Evolutionary conservation across 2,329 filamentous ascomycete genomes (phyloP), one percentile per base, ranked within the genome.

Genomic region (Epicoccum nigrum): DNA sequence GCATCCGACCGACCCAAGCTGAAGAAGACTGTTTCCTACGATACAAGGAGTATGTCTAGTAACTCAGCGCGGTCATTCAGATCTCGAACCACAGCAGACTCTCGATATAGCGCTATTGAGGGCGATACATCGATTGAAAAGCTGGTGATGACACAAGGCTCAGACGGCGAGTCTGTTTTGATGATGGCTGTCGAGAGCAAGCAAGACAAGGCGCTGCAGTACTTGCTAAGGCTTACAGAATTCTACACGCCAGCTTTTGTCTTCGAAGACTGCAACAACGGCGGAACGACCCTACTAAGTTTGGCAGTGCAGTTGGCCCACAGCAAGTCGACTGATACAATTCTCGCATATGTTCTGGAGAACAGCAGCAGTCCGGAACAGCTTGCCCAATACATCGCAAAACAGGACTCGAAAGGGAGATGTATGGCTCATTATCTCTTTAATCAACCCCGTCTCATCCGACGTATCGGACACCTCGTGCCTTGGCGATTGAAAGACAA

Each of bases 401-500:
- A 83, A 54, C 88, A 93, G 64, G 94, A 99, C 67, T 85, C 83
- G 30, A 88, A 92, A 78, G 94, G 93, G 17, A 86, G 94, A 62
- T 96, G 92, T 55, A 84, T 90, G 44, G 94, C 88, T n/a, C 94
- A 99, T 73, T 99, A 99, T 71, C 81, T 99, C 13, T 99, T 99
- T 76, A 89, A 96, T 67, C 87, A 90, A 7, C 94, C 94, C 2
- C 81, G 83, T 45, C 79, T 99, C 16, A 94, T 99, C 60, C 77
- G 80, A 35, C 82, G 83, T 46, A 87, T 97, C 54, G 92, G 92
- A 2, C 81, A 83, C 53, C 76, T 93, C 59, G 79, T 99, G 45
- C 89, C 91, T 7, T 99, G 94, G 94, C 84, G 86, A 51, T 85
- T 95, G 72, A 91, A 88, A 60, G 94, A 99, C 73, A 95, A 92